Base-by-base conservation (phyloP, 805 yeast species). In the Yamadazyma endophytica region DNA sequence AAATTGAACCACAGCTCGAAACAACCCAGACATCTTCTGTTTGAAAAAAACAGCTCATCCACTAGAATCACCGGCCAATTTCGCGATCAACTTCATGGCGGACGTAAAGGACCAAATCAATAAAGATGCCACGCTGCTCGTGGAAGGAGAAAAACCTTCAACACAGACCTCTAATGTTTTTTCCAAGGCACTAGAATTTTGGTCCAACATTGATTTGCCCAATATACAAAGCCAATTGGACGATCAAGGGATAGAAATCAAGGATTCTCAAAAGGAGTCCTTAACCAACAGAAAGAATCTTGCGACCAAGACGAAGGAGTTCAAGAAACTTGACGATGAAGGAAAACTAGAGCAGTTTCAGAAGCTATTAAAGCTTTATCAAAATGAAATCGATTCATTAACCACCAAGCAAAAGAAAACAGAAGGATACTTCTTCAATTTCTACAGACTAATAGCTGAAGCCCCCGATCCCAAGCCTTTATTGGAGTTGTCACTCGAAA, bases 391-490 rank as follows among this genome's bases (percentile, higher is more conserved):
- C 47, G 98, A 90, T 53, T 63, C 68, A 24, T 64, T 90, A 42
- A 85, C 96, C 2, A 75, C 76, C 43, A 76, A 92, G 40, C 78
- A 85, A 33, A 86, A 89, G 50, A 64, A 56, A 26, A 76, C 84
- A 1, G 97, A 92, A 49, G 64, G 70, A 22, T 69, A 78, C 18
- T 82, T 92, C 48, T 75, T 88, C 52, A 77, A 79, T 13, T 66
- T 85, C 14, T 90, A 90, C 61, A 66, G 85, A 34, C 66, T 77
- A 11, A 61, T 90, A 4, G 85, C 88, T 4, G 96, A 89, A 53
- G 89, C 94, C 0, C 97, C 97, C 0, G 97, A 90, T 59, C 97
- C 97, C 1, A 75, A 72, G 39, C 94, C 95, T 4, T 56, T 89
- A 24, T 60, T 90, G 36, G 83, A 82, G 44, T 70, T 77, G 22